Evolutionary conservation across 305 asterid genomes (phyloP).

Genomic region (Solanum hybrid): DNA sequence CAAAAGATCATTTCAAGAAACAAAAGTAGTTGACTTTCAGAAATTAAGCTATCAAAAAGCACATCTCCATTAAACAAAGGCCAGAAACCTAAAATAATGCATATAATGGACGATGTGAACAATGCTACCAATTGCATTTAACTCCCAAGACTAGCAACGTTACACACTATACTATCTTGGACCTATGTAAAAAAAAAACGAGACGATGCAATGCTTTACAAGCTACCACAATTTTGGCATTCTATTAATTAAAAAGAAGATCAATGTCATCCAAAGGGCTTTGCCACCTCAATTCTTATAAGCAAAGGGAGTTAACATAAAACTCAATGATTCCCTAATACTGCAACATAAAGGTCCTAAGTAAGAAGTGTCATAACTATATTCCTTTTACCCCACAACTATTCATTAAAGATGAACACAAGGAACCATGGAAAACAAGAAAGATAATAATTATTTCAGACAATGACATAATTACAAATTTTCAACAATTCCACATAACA

Average conservation of each 20-base stretch:
- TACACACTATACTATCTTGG: background rate
- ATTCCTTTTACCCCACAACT: background rate
- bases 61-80: background rate
- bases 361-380: background rate
- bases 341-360: background rate
- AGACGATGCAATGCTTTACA: background rate
- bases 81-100: background rate
- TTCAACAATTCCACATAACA: background rate
- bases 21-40: background rate
- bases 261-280: background rate
- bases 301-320: background rate
- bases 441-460: background rate
- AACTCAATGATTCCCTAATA: background rate
- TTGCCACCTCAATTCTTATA: background rate
- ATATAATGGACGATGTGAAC: background rate
- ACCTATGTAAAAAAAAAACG: background rate
- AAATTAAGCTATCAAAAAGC: background rate
- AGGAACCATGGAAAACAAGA: background rate
- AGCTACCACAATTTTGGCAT: background rate
- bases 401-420: background rate
- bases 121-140: background rate
- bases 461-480: background rate
- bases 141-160: background rate
- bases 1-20: background rate
- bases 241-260: background rate